A percentile compares a stretch with the other conserved stretches of the same genome.
Evolutionary conservation across 371 early-diverging fungal species (phyloP).

Genomic region (Apophysomyces trapeziformis): DNA sequence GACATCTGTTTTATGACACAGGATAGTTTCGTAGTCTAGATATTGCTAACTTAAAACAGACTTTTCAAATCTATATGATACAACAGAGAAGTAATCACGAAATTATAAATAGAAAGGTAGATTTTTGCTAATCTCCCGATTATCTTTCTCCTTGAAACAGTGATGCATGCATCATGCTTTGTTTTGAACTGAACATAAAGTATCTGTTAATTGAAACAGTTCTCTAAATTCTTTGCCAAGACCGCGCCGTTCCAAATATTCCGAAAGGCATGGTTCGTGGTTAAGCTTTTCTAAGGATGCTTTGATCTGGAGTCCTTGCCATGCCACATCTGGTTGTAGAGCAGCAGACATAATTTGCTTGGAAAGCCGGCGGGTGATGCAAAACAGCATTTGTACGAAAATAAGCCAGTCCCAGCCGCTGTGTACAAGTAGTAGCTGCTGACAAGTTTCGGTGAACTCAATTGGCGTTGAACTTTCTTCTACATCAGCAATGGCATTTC

Average conservation of each 20-base stretch:
- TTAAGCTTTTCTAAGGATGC: slow-evolving; percentile 7
- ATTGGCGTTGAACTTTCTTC: slow-evolving; percentile 43
- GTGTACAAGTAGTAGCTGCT: slow-evolving; percentile 53
- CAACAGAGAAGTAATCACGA: no score
- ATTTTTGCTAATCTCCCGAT: no score
- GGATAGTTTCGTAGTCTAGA: no score
- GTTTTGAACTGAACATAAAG: not conserved
- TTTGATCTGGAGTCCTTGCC: slow-evolving; percentile 23
- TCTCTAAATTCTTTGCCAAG: not conserved
- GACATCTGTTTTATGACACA: no score
- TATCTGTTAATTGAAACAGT: not conserved
- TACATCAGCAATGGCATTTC: slow-evolving; percentile 59
- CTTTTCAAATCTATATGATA: no score
- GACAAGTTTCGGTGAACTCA: slow-evolving; percentile 57
- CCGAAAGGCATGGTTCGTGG: not conserved
- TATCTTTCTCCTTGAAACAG: not conserved
- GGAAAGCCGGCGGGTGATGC: slow-evolving; percentile 19
- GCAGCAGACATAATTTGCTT: not conserved
- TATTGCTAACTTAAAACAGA: no score
- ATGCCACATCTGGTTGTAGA: slow-evolving; percentile 18
- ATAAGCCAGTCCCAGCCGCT: slow-evolving; percentile 66
- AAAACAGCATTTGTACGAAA: slow-evolving; percentile 24
- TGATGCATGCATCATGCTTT: not conserved
- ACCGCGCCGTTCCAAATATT: slow-evolving; percentile 12
- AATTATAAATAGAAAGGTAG: no score